A percentile compares a stretch with the other conserved stretches of the same genome.
These are phyloP conservation scores for Pleurostoma richardsiae DNA, from an alignment of 2,329 filamentous ascomycete species.

Conservation along the genomic window DNA sequence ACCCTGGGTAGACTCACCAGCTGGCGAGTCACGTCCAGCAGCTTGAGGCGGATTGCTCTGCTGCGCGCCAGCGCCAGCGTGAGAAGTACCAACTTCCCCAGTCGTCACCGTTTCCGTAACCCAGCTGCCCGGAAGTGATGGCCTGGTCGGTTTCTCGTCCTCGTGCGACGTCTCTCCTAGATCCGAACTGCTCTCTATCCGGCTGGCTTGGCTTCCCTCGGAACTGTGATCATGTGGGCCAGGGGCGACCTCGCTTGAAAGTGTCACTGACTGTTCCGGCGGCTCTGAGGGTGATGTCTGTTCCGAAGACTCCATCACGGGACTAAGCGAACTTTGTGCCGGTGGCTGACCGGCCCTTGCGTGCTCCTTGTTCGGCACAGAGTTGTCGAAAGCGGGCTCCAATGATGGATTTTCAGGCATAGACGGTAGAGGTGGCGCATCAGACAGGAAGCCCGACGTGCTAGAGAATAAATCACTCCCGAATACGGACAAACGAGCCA, in stretches of 20 bases:
- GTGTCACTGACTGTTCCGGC: background rate
- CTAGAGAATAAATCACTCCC: slow-evolving; percentile 51
- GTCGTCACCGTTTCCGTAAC: slow-evolving; percentile 20
- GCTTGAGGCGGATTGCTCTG: background rate
- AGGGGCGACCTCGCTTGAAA: background rate
- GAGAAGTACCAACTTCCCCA: slow-evolving; percentile 8
- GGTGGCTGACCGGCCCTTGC: too few relatives aligned
- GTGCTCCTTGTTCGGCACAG: background rate
- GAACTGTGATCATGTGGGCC: background rate
- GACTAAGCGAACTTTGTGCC: too few relatives aligned
- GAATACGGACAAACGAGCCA: slow-evolving; percentile 56
- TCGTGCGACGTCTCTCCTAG: background rate
- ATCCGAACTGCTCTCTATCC: background rate
- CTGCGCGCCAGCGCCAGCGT: background rate
- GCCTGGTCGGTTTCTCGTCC: slow-evolving; percentile 10
- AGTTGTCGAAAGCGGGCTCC: background rate
- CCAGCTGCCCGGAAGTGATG: slow-evolving; percentile 23
- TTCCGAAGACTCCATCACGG: too few relatives aligned
- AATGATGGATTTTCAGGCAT: slow-evolving; percentile 6
- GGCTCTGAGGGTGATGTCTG: background rate
- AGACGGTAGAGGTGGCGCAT: slow-evolving; percentile 18
- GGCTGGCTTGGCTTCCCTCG: background rate
- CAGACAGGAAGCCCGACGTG: slow-evolving; percentile 15
- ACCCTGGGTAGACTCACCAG: background rate
- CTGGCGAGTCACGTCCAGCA: slow-evolving; percentile 2